Conservation (phyloP, 495 filamentous ascomycete genomes). For the Podospora appendiculata region DNA sequence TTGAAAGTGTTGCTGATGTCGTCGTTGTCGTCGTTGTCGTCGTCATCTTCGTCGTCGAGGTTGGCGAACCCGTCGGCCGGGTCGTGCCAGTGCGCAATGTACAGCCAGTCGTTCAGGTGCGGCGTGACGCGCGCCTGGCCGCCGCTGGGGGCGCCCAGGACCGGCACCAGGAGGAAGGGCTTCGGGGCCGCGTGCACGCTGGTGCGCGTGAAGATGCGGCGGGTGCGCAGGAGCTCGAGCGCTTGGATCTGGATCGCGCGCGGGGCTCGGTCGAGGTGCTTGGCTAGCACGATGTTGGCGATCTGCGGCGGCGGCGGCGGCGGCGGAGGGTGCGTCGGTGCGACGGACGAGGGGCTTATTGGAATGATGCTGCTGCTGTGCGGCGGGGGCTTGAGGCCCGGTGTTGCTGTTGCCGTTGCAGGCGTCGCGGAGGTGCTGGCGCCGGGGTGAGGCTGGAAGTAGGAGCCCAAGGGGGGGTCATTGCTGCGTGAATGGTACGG, state of each 20-base stretch:
- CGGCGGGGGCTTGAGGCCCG: not conserved
- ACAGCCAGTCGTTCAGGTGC: constrained; percentile 73
- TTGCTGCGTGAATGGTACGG: constrained; percentile 21
- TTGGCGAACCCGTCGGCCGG: constrained; percentile 56
- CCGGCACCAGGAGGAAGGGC: constrained; percentile 71
- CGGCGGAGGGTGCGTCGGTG: not conserved
- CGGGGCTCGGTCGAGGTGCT: constrained; percentile 63
- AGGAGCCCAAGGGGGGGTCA: constrained; percentile 9
- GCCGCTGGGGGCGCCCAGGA: constrained; percentile 45
- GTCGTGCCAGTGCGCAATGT: constrained; percentile 81
- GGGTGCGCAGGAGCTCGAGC: constrained; percentile 75
- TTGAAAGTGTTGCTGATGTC: constrained; percentile 16
- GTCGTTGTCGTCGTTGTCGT: constrained; percentile 1
- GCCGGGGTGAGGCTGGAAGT: constrained; percentile 11
- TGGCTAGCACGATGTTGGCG: constrained; percentile 74
- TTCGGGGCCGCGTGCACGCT: constrained; percentile 65
- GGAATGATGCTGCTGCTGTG: not conserved
- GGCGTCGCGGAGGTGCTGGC: not conserved
- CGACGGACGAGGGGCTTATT: not conserved
- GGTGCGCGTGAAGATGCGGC: constrained; percentile 64
- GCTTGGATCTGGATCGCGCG: constrained; percentile 76
- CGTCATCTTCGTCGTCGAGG: constrained; percentile 5
- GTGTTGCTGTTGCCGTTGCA: not conserved
- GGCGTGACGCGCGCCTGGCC: constrained; percentile 37
- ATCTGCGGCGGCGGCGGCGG: constrained; percentile 38